These are phyloP conservation scores for Moesziomyces parantarcticus DNA, from an alignment of 1,284 basidiomycete genomes.

Conservation along the genomic window DNA sequence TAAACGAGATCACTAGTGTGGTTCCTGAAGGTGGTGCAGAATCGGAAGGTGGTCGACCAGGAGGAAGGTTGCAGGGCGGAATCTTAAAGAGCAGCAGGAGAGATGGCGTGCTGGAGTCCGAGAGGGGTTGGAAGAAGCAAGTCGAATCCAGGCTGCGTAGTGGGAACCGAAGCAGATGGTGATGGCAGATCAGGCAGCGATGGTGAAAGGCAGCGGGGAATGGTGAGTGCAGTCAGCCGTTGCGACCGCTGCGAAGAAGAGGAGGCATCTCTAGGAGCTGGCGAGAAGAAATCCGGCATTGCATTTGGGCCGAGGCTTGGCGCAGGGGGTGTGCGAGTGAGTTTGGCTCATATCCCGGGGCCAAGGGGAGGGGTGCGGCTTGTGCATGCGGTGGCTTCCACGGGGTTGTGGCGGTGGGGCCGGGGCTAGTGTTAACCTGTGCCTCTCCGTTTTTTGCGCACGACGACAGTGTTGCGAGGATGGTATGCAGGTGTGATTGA, in stretches of 20 bases:
- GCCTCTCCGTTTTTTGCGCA: too few species aligned
- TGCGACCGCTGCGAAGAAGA: background rate
- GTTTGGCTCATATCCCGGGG: background rate
- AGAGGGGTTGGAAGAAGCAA: background rate
- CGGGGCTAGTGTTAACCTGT: too few species aligned
- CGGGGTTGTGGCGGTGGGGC: too few species aligned
- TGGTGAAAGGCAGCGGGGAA: slow-evolving; percentile 18
- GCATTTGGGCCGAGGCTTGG: background rate
- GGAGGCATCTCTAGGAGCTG: too few species aligned
- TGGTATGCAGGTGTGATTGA: slow-evolving; percentile 36
- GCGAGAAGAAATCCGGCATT: background rate
- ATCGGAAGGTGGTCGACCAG: background rate
- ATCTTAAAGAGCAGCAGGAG: background rate
- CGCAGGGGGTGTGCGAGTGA: too few species aligned
- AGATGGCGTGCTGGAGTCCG: background rate
- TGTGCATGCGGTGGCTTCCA: too few species aligned
- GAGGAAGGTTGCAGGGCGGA: background rate
- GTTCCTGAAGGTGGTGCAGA: slow-evolving; percentile 15
- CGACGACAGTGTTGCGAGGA: slow-evolving; percentile 1
- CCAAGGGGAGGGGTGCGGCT: too few species aligned
- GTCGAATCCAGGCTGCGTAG: too few species aligned
- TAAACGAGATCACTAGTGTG: slow-evolving; percentile 12
- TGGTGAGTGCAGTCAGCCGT: background rate
- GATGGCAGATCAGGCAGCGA: background rate
- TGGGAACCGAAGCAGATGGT: background rate